Conservation (phyloP, 495 filamentous ascomycete species). For the Aspergillus taichungensis region DNA sequence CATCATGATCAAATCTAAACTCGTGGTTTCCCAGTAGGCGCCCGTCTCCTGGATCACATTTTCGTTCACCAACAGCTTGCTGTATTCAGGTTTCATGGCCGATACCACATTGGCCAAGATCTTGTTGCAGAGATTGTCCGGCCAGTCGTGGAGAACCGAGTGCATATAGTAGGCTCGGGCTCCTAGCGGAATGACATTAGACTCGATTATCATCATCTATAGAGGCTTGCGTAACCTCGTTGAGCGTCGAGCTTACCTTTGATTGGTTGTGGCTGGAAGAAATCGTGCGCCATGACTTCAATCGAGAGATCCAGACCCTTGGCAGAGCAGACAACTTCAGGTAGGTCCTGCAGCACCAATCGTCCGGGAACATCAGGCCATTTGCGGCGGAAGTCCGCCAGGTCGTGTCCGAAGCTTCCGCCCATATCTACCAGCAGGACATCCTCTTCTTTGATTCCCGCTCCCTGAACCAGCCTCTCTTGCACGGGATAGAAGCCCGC, state of each 20-base stretch:
- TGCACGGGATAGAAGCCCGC: slow-evolving; percentile 34
- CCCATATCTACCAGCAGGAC: slow-evolving; percentile 30
- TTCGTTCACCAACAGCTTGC: slow-evolving; percentile 40
- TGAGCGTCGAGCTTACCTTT: slow-evolving; percentile 13
- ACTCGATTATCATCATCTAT: too few species aligned
- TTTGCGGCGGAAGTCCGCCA: slow-evolving; percentile 23
- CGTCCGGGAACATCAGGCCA: slow-evolving; percentile 20
- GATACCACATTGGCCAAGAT: slow-evolving; percentile 26
- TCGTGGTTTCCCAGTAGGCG: slow-evolving; percentile 30
- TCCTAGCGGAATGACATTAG: slow-evolving; percentile 11
- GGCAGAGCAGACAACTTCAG: slow-evolving; percentile 20
- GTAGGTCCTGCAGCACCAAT: slow-evolving; percentile 31
- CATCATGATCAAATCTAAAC: slow-evolving; percentile 33
- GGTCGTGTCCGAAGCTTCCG: slow-evolving; percentile 25
- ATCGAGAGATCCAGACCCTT: slow-evolving; percentile 14
- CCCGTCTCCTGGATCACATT: slow-evolving; percentile 27
- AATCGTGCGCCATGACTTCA: slow-evolving; percentile 29
- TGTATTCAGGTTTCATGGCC: slow-evolving; percentile 34
- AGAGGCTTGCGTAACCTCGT: too few species aligned
- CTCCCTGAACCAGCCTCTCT: slow-evolving; percentile 20
- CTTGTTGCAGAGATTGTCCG: slow-evolving; percentile 24
- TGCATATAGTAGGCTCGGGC: slow-evolving; percentile 37
- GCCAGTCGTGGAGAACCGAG: slow-evolving; percentile 39
- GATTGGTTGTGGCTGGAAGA: slow-evolving; percentile 33
- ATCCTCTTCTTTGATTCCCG: slow-evolving; percentile 1